Conservation (phyloP, 2,329 filamentous ascomycete species). For the Colletotrichum tropicale region DNA sequence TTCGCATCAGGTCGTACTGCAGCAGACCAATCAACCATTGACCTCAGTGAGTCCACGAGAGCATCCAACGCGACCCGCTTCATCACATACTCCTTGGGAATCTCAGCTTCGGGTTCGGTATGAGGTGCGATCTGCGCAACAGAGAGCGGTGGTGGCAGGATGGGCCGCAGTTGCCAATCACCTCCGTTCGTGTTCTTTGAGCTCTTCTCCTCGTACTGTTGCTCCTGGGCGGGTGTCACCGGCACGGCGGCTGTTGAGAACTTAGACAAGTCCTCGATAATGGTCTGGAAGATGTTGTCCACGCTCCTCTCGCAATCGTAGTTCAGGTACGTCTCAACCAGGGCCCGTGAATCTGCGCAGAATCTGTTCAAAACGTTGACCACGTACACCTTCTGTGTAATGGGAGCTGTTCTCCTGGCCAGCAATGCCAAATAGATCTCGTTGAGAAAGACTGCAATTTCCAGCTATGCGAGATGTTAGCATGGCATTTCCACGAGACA, state of each 20-base stretch:
- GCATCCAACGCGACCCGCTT: slow-evolving; percentile 90
- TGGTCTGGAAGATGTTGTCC: slow-evolving; percentile 95
- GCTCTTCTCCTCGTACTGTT: slow-evolving; percentile 83
- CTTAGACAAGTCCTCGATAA: slow-evolving; percentile 92
- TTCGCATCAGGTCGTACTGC: slow-evolving; percentile 67
- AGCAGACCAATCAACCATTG: slow-evolving; percentile 89
- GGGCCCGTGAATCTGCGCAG: slow-evolving; percentile 81
- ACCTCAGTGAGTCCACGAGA: slow-evolving; percentile 85
- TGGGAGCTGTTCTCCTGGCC: slow-evolving; percentile 83
- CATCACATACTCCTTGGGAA: slow-evolving; percentile 87
- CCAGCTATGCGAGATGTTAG: slow-evolving; percentile 67
- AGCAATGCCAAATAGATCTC: slow-evolving; percentile 95
- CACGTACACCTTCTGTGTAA: slow-evolving; percentile 92
- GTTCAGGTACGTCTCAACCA: slow-evolving; percentile 96
- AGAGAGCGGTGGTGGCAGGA: slow-evolving; percentile 84
- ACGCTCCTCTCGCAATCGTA: slow-evolving; percentile 96
- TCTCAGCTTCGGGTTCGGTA: slow-evolving; percentile 67
- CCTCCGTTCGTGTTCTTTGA: slow-evolving; percentile 62
- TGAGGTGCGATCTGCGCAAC: slow-evolving; percentile 73
- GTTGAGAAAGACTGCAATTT: slow-evolving; percentile 96
- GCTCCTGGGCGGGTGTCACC: slow-evolving; percentile 79
- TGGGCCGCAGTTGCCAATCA: slow-evolving; percentile 89
- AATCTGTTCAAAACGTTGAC: slow-evolving; percentile 84
- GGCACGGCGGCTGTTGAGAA: slow-evolving; percentile 81
- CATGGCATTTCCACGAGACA: not conserved